Conservation (phyloP, 495 filamentous ascomycete species). For the Annulohypoxylon nitens region DNA sequence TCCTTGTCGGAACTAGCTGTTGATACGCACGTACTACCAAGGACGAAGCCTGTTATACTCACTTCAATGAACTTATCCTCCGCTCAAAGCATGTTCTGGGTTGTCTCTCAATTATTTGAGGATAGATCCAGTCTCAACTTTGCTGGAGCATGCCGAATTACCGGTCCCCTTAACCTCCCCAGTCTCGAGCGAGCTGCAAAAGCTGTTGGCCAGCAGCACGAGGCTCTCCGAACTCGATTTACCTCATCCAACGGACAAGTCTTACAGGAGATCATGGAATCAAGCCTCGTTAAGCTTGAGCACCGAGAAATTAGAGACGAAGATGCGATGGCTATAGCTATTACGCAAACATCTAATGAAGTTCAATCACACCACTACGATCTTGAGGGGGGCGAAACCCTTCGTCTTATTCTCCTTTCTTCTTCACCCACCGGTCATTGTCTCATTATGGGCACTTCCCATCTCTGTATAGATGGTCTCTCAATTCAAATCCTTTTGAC, state of each 20-base stretch:
- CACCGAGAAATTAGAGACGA: not conserved
- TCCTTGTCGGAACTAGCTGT: not conserved
- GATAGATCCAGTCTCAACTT: not conserved
- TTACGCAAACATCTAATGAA: not conserved
- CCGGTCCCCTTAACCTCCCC: not conserved
- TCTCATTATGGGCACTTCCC: not conserved
- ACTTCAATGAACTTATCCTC: not conserved
- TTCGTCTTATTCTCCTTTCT: not conserved
- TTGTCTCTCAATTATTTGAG: not conserved
- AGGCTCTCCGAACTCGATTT: conserved; percentile 59
- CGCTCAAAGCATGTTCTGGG: not conserved
- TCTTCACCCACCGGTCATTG: not conserved
- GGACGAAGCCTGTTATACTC: not conserved
- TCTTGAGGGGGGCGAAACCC: not conserved
- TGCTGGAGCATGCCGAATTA: not conserved
- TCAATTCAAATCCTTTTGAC: not conserved
- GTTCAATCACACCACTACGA: not conserved
- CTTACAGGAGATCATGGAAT: conserved; percentile 1
- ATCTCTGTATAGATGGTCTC: not conserved
- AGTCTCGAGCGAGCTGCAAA: not conserved
- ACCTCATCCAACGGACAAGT: conserved; percentile 41
- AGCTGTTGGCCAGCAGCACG: conserved; percentile 53
- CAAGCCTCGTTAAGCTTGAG: not conserved
- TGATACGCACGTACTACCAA: not conserved
- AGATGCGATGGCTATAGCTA: not conserved